Percentiles rank a stretch among this genome's conserved stretches.
Conservation (phyloP, 2,329 filamentous ascomycete genomes). For the Rutstroemia sp. region DNA sequence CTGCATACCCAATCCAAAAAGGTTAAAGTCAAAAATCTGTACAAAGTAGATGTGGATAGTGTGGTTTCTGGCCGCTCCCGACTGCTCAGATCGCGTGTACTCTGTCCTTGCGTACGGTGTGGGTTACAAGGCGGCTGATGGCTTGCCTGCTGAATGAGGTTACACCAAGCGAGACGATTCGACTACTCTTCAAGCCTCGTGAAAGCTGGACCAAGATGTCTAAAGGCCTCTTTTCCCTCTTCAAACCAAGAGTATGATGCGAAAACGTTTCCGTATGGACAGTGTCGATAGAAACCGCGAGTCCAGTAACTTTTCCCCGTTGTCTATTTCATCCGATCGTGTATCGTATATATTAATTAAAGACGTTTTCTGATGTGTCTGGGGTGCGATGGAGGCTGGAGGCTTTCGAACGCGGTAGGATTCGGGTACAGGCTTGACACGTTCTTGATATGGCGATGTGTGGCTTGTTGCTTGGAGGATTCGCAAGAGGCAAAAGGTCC, state of each 20-base stretch:
- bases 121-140: slow-evolving; percentile 18
- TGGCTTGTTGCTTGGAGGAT: slow-evolving; percentile 5
- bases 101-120: not conserved
- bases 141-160: slow-evolving; percentile 18
- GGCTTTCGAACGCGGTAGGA: slow-evolving; percentile 1
- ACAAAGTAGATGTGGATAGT: not conserved
- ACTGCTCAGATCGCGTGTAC: slow-evolving; percentile 15
- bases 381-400: not conserved
- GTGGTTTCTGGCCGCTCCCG: slow-evolving; percentile 4
- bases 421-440: slow-evolving; percentile 3
- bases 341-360: not conserved
- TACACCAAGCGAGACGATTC: slow-evolving; percentile 18
- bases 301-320: not conserved
- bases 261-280: not conserved
- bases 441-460: slow-evolving; percentile 4
- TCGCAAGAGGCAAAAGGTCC: slow-evolving; percentile 1
- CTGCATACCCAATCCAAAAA: slow-evolving; percentile 8
- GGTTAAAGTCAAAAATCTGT: slow-evolving; percentile 10
- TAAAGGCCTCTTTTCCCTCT: slow-evolving; percentile 1
- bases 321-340: slow-evolving; percentile 1
- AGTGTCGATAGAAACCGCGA: not conserved
- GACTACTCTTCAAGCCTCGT: not conserved
- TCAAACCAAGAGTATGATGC: not conserved
- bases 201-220: slow-evolving; percentile 1
- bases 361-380: not conserved